Percentiles rank a stretch among this genome's conserved stretches.
Evolutionary conservation across 495 filamentous ascomycete species (phyloP).

Genomic region (Aspergillus sclerotiicarbonarius): DNA sequence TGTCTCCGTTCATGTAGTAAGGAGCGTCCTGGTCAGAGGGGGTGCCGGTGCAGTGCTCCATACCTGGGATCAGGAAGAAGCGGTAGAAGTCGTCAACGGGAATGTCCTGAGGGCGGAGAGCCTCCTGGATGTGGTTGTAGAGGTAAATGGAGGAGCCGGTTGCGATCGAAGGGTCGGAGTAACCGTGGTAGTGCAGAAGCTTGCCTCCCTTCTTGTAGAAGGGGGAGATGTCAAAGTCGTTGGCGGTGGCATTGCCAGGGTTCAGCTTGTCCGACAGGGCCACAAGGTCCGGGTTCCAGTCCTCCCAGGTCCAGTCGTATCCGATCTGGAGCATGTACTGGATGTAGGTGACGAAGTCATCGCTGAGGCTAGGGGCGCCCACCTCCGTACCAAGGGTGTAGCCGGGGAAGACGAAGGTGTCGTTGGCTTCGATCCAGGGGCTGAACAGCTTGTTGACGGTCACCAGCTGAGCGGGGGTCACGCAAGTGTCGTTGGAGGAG

Average conservation of each 20-base stretch:
- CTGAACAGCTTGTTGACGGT: conserved; percentile 49
- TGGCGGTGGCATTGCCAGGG: conserved; percentile 40
- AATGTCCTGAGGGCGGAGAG: conserved; percentile 16
- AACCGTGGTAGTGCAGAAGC: conserved; percentile 55
- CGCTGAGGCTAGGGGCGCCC: not conserved
- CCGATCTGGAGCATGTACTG: conserved; percentile 16
- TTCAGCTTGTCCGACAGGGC: conserved; percentile 30
- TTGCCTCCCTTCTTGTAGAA: conserved; percentile 53
- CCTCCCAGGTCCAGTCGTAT: conserved; percentile 5
- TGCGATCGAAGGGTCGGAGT: conserved; percentile 37
- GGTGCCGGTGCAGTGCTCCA: conserved; percentile 29
- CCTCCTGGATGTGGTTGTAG: conserved; percentile 14
- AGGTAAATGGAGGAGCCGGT: conserved; percentile 15
- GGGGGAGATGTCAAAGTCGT: conserved; percentile 44
- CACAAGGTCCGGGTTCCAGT: conserved; percentile 8
- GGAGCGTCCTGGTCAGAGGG: conserved; percentile 22
- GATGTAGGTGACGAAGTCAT: conserved; percentile 9
- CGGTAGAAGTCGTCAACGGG: conserved; percentile 24
- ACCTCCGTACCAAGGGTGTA: conserved; percentile 2
- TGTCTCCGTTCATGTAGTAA: conserved; percentile 33
- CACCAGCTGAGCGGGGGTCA: conserved; percentile 46
- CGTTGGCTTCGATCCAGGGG: conserved; percentile 29
- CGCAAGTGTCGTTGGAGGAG: conserved; percentile 33
- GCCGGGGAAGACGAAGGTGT: conserved; percentile 16
- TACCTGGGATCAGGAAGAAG: conserved; percentile 48